These are phyloP conservation scores for Alternaria sp. DNA, from an alignment of 2,329 filamentous ascomycete genomes.

Conservation along the genomic window DNA sequence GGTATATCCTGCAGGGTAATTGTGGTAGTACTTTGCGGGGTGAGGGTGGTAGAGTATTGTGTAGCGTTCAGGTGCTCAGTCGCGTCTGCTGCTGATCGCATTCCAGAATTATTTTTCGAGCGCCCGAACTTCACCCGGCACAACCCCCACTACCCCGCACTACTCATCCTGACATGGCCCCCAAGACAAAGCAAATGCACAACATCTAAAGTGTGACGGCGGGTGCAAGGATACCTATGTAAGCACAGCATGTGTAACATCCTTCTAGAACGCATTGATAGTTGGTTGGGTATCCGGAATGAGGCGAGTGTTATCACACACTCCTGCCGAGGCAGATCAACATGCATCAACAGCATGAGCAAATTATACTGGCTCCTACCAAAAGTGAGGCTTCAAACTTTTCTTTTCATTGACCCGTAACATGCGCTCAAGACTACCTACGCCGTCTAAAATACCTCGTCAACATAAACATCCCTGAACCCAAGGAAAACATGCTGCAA, in stretches of 20 bases:
- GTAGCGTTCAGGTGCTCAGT: background rate
- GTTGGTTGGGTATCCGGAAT: background rate
- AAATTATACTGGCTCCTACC: background rate
- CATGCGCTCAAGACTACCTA: conserved; percentile 11
- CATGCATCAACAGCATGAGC: background rate
- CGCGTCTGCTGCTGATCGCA: conserved; percentile 5
- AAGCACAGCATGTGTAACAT: background rate
- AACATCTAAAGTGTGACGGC: background rate
- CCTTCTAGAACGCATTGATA: background rate
- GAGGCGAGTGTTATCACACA: background rate
- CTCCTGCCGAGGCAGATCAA: background rate
- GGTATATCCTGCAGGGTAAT: background rate
- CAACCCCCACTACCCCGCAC: conserved; percentile 30
- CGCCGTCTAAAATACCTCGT: conserved; percentile 16
- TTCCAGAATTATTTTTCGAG: conserved; percentile 27
- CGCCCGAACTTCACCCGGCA: conserved; percentile 27
- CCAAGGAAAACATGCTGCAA: conserved; percentile 21
- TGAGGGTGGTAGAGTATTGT: background rate
- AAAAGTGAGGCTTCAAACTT: conserved; percentile 18
- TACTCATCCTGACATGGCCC: conserved; percentile 6
- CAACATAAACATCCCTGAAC: conserved; percentile 12
- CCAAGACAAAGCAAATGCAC: conserved; percentile 1
- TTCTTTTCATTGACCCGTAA: conserved; percentile 18
- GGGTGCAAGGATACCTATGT: conserved; percentile 1
- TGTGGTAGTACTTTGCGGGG: background rate